These are phyloP conservation scores for Aspergillus tamarii DNA, from an alignment of 2,329 filamentous ascomycete genomes.

Conservation along the genomic window DNA sequence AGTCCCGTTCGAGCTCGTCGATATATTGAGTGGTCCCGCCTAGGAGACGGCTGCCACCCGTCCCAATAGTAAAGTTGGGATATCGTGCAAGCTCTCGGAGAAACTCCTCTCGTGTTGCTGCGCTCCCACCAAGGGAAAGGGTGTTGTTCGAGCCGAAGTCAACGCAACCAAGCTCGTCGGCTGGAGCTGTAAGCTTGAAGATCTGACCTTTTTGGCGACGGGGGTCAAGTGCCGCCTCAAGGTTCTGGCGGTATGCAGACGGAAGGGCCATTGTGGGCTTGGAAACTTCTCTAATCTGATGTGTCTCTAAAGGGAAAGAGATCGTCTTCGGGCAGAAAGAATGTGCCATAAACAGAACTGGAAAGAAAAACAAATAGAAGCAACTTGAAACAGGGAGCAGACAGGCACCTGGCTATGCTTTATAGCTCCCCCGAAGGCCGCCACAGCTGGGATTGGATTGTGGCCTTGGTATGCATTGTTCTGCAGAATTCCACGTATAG, in stretches of 20 bases:
- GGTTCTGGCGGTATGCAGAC: not conserved
- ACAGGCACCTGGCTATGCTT: not conserved
- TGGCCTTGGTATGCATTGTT: not conserved
- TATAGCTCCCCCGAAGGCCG: not conserved
- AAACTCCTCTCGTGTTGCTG: slow-evolving; percentile 7
- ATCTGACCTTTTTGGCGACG: not conserved
- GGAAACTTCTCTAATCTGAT: not conserved
- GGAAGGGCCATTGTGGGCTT: not conserved
- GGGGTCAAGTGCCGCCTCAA: not conserved
- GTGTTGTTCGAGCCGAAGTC: slow-evolving; percentile 20
- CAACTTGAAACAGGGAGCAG: not conserved
- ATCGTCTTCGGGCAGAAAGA: not conserved
- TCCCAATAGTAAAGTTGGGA: slow-evolving; percentile 14
- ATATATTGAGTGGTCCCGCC: slow-evolving; percentile 14
- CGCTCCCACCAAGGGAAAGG: slow-evolving; percentile 11
- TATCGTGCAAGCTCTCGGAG: slow-evolving; percentile 11
- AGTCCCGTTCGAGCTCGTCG: slow-evolving; percentile 48
- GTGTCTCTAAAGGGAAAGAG: not conserved
- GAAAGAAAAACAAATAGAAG: not conserved
- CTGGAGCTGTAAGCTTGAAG: slow-evolving; percentile 4
- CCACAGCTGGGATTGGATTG: not conserved
- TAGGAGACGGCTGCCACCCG: slow-evolving; percentile 7
- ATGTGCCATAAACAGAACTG: not conserved
- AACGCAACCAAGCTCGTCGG: not conserved
- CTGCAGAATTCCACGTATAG: not conserved